Evolutionary conservation across 225 moss, liverwort and hornwort species (phyloP), one percentile per base, ranked within the genome.

Genomic region (Pleurozium schreberi): DNA sequence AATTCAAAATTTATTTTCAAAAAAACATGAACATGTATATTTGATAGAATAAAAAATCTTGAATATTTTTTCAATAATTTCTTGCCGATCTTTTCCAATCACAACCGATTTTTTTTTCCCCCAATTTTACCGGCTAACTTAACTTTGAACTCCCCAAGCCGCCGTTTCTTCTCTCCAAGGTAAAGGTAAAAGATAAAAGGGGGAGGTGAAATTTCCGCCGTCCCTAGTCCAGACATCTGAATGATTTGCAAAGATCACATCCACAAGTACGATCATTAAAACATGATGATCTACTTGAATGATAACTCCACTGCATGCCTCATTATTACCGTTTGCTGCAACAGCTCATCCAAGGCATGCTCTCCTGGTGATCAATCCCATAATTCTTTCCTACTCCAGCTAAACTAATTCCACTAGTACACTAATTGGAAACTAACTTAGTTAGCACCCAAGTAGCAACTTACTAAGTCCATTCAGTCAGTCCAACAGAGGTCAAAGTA

Each of bases 281-380:
- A n/a, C 20, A 42, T 43, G 30, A 86, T 86, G 86, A 58, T 86
- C 60, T 10, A 66, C 81, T 74, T 40, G 73, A 89, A 73, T 59
- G 50, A 84, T 59, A 30, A 88, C 81, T 47, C 67, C 67, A 60
- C 59, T 57, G 21, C 55, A 57, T n/a, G n/a, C n/a, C 33, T 86
- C 89, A 88, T 74, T 25, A 84, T 84, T 79, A 49, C 79, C 47
- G 76, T 70, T n/a, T 89, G 55, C 85, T 53, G 38, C 86, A 86
- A 57, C 83, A 86, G 77, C 78, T 86, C 89, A 55, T 74, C n/a
- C n/a, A n/a, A n/a, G n/a, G 63, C 89, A 86, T 86, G 88, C 88
- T 34, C 67, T 69, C 69, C 47, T 87, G 80, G 52, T 58, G 33
- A 85, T 7, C 73, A 74, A 28, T 11, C 27, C 47, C 75, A 52